Evolutionary conservation across 352 stramenopile genomes (phyloP).

Genomic region (Pythium sukuiense): DNA sequence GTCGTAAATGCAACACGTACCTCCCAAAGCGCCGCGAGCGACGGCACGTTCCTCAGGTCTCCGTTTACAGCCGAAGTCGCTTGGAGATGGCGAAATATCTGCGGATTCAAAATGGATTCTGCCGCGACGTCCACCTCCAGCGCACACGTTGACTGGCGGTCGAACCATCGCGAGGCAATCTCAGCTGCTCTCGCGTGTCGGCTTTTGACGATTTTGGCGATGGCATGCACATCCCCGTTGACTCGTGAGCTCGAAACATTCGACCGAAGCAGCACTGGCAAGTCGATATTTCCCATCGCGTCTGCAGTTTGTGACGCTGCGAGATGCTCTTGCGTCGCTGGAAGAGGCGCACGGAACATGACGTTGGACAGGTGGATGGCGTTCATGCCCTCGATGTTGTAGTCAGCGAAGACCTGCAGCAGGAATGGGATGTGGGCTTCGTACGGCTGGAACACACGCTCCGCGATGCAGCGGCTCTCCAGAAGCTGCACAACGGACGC

Average conservation of each 20-base stretch:
- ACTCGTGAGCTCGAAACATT: constrained; percentile 34
- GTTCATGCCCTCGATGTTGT: constrained; percentile 93
- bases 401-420: constrained; percentile 90
- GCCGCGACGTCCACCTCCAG: constrained; percentile 74
- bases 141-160: constrained; percentile 66
- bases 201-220: constrained; percentile 28
- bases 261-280: constrained; percentile 35
- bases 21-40: constrained; percentile 81
- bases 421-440: constrained; percentile 90
- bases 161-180: constrained; percentile 48
- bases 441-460: constrained; percentile 82
- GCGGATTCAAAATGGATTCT: constrained; percentile 68
- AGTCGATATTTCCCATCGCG: constrained; percentile 13
- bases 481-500: constrained; percentile 74
- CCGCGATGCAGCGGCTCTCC: constrained; percentile 76
- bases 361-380: constrained; percentile 66
- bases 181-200: constrained; percentile 29
- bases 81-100: constrained; percentile 44
- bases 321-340: constrained; percentile 55
- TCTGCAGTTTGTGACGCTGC: not conserved
- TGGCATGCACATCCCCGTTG: constrained; percentile 23
- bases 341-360: constrained; percentile 77
- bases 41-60: constrained; percentile 69
- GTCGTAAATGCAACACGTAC: constrained; percentile 26
- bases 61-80: constrained; percentile 36